Percentiles rank a stretch among this genome's conserved stretches.
These are phyloP conservation scores for Jaminaea rosea DNA, from an alignment of 1,284 basidiomycete genomes.

Conservation along the genomic window DNA sequence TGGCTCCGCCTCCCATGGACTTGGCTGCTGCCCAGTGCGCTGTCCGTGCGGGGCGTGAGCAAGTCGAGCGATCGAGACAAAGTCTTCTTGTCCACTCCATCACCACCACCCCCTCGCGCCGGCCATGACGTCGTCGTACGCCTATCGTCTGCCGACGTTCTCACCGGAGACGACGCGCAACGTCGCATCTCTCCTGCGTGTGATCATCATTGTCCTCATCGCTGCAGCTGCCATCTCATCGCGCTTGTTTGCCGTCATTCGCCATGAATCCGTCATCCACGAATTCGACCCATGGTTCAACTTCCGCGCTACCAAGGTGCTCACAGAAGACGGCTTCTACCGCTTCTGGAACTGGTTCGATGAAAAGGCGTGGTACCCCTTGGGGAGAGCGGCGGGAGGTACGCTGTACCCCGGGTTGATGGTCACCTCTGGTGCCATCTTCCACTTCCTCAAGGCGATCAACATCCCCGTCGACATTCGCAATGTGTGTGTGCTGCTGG, in stretches of 20 bases:
- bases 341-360: constrained; percentile 83
- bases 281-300: constrained; percentile 60
- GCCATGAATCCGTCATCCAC: constrained; percentile 98
- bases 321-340: constrained; percentile 55
- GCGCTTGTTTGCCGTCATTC: constrained; percentile 90
- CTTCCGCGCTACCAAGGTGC: constrained; percentile 62
- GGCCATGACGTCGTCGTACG: no score
- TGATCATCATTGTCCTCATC: constrained; percentile 44
- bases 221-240: constrained; percentile 78
- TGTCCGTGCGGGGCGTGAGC: no score
- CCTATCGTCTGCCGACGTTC: constrained; percentile 9
- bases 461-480: constrained; percentile 95
- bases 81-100: no score
- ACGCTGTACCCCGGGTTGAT: constrained; percentile 94
- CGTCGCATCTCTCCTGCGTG: constrained; percentile 34
- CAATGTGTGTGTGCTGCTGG: constrained; percentile 92
- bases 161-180: constrained; percentile 25
- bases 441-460: constrained; percentile 75
- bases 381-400: constrained; percentile 93
- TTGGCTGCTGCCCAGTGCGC: no score
- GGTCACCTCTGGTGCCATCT: constrained; percentile 94
- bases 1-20: no score
- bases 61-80: no score
- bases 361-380: constrained; percentile 89
- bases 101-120: no score